A percentile compares a stretch with the other conserved stretches of the same genome.
Conservation (phyloP, 2,329 filamentous ascomycete species). For the Aspergillus intermedius region DNA sequence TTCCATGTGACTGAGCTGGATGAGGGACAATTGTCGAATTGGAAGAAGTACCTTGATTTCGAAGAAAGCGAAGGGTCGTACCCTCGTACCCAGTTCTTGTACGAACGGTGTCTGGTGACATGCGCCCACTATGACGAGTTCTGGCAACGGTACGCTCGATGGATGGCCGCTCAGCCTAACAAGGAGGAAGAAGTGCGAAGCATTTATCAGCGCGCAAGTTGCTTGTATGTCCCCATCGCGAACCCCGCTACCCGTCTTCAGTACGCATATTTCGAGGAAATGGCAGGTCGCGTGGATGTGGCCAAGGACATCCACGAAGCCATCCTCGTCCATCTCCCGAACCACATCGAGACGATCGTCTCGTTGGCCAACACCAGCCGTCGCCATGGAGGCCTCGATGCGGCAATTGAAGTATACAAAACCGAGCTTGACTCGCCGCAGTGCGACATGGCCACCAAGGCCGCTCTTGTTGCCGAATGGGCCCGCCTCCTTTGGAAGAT, state of each 20-base stretch:
- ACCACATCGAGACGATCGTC: conserved; percentile 78
- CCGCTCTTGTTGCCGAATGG: conserved; percentile 82
- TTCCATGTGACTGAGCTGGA: conserved; percentile 95
- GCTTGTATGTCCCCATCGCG: conserved; percentile 78
- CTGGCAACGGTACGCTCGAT: conserved; percentile 93
- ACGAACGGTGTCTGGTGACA: conserved; percentile 88
- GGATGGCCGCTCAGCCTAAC: conserved; percentile 74
- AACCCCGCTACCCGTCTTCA: conserved; percentile 77
- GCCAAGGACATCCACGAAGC: conserved; percentile 79
- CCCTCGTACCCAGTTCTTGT: conserved; percentile 69
- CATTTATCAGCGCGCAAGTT: conserved; percentile 83
- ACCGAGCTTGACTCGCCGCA: conserved; percentile 67
- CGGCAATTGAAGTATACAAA: conserved; percentile 77
- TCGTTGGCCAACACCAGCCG: conserved; percentile 82
- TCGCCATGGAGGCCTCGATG: conserved; percentile 74
- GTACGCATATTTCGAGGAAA: conserved; percentile 93
- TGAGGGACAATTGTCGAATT: conserved; percentile 75
- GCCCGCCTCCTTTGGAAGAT: conserved; percentile 80
- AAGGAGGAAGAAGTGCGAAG: conserved; percentile 88
- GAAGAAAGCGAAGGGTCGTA: conserved; percentile 81
- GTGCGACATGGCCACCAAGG: conserved; percentile 73
- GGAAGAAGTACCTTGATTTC: conserved; percentile 94
- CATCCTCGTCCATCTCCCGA: conserved; percentile 68
- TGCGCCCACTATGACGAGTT: conserved; percentile 96
- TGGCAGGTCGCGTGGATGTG: conserved; percentile 65